Conservation (phyloP, 2,329 filamentous ascomycete genomes). For the Hawksworthiomyces lignivorus region DNA sequence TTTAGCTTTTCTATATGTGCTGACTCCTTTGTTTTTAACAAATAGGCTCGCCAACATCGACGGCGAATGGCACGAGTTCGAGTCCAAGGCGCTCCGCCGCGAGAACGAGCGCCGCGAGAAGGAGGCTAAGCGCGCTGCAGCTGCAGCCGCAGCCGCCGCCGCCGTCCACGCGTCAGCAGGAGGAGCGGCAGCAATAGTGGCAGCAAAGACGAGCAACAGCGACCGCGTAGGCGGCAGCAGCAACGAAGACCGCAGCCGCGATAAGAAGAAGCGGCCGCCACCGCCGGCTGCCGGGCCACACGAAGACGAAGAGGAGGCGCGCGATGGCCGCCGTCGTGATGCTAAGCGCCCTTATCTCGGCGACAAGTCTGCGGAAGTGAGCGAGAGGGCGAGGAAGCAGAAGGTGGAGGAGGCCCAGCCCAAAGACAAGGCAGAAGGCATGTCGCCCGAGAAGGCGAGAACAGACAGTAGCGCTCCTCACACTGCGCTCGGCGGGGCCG, state of each 20-base stretch:
- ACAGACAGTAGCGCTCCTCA: too few relatives aligned
- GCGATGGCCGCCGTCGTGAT: too few relatives aligned
- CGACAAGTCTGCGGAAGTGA: too few relatives aligned
- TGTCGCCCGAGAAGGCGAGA: too few relatives aligned
- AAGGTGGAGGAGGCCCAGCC: neutral
- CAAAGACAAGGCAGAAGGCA: too few relatives aligned
- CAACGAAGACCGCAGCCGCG: neutral
- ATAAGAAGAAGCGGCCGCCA: slow-evolving; percentile 18
- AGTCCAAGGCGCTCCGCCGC: slow-evolving; percentile 87
- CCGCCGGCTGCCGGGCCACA: slow-evolving; percentile 9
- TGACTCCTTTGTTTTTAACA: too few relatives aligned
- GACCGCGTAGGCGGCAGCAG: slow-evolving; percentile 12
- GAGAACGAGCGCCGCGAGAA: slow-evolving; percentile 68
- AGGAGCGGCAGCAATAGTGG: slow-evolving; percentile 8
- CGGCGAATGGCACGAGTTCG: slow-evolving; percentile 98
- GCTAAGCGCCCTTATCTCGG: slow-evolving; percentile 22
- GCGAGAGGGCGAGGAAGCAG: too few relatives aligned
- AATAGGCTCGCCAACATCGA: slow-evolving; percentile 66
- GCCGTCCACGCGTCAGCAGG: slow-evolving; percentile 16
- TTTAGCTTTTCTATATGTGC: neutral
- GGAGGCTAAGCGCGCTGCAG: slow-evolving; percentile 37
- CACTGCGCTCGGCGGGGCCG: too few relatives aligned
- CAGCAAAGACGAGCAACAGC: too few relatives aligned
- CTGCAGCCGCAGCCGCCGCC: slow-evolving; percentile 32
- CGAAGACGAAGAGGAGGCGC: too few relatives aligned